Base-by-base conservation (phyloP, 202 grass and related monocot species). In the Digitaria exilis region DNA sequence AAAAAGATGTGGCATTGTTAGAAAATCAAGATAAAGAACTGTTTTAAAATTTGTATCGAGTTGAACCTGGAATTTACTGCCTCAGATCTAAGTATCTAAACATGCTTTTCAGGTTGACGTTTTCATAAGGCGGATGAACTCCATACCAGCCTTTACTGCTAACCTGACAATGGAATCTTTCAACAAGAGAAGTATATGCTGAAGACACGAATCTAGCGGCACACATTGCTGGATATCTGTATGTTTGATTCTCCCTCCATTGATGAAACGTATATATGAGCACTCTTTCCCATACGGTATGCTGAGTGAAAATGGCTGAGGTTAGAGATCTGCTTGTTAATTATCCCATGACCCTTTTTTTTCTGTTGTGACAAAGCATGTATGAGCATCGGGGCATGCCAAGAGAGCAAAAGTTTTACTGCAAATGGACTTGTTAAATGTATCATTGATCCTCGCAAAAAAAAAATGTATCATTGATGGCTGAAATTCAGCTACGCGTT, bases 161-260 rank as follows among this genome's bases (percentile, higher is more conserved):
- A 96, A 98, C 85, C 77, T 98, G 78, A 98, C 93, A 37, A 89
- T 98, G 44, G 96, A 98, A 82, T 96, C 87, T 64, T 98, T 96
- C 74, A 96, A 98, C 81, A 98, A 93, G 78, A 89, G 93, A 75
- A 98, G 91, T 56, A 85, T 96, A 75, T 84, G 89, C 78, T 96
- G 80, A 90, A 32, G 62, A 26, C 31, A 80, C 43, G 30, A 80
- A 30, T 66, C 44, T 46, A 83, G 56, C 39, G 29, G 31, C 18
- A 76, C 42, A 83, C 65, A 75, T 46, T 67, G 29, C 19, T 73
- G 18, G 62, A 69, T 63, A 2, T 82, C 64, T 85, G 22, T 43
- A 45, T 67, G 58, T 66, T 71, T 50, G 78, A 65, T 59, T 60
- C 21, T 15, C 76, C 30, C 48, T 39, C 29, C 6, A 28, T 71